Percentiles rank a stretch among this genome's conserved stretches.
phyloP scores from a whole-genome alignment of 768 basidiomycete species.

The Podaxis sp. region DNA sequence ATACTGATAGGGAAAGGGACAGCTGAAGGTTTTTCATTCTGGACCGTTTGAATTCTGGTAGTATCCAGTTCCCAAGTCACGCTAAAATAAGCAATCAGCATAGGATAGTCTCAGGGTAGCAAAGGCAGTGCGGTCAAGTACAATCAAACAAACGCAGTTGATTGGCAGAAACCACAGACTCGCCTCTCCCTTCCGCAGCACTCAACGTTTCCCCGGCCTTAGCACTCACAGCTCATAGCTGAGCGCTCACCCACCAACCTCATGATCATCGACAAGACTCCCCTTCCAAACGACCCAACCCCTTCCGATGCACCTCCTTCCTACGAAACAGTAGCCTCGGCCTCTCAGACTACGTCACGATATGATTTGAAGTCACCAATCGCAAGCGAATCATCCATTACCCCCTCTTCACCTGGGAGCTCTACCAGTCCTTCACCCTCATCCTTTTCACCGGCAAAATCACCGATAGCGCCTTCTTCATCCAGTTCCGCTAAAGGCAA shows the following conservation, averaged over 20 bases:
- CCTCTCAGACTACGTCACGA: neutral
- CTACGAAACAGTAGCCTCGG: slow-evolving; percentile 26
- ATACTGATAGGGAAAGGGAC: no score
- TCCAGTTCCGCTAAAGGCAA: slow-evolving; percentile 25
- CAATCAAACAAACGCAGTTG: neutral
- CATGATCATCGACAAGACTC: slow-evolving; percentile 22
- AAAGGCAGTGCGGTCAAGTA: neutral
- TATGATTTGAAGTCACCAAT: neutral
- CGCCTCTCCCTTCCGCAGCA: neutral
- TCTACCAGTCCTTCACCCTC: slow-evolving; percentile 10
- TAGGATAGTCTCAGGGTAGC: no score
- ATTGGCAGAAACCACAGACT: neutral
- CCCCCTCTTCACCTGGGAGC: neutral
- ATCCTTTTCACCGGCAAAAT: slow-evolving; percentile 1
- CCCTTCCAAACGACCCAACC: slow-evolving; percentile 33
- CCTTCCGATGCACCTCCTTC: slow-evolving; percentile 36
- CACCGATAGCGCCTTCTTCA: slow-evolving; percentile 5
- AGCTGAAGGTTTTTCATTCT: no score
- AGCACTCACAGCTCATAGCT: neutral
- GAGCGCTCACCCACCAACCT: neutral
- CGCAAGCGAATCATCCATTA: neutral
- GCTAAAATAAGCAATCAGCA: no score
- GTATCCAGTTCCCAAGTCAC: no score
- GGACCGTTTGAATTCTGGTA: no score
- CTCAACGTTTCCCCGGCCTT: neutral